phyloP scores from a whole-genome alignment of 2,329 filamentous ascomycete species.

The Arthrobotrys iridis region DNA sequence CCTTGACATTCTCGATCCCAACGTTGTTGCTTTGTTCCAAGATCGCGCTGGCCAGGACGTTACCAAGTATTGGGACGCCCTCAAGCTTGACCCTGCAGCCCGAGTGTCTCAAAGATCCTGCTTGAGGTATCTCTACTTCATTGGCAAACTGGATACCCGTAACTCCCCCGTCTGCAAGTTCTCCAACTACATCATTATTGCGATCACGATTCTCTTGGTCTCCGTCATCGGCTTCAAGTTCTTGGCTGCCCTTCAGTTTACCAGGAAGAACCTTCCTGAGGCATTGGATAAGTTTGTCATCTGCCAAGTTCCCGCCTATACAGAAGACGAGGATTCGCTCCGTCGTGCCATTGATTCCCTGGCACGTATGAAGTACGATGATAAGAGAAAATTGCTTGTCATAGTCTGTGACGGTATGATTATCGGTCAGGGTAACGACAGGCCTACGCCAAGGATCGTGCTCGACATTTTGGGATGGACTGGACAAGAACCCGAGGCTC shows the following conservation, averaged over 20 bases:
- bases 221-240: constrained; percentile 94
- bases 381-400: constrained; percentile 94
- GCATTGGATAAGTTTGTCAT: constrained; percentile 99
- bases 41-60: constrained; percentile 80
- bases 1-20: constrained; percentile 79
- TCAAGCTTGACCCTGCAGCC: constrained; percentile 69
- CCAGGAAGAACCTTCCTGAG: constrained; percentile 88
- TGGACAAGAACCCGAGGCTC: constrained; percentile 89
- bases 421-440: constrained; percentile 96
- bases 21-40: constrained; percentile 80
- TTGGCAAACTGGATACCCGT: constrained; percentile 90
- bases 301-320: constrained; percentile 96
- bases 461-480: constrained; percentile 97
- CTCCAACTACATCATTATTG: constrained; percentile 86
- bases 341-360: constrained; percentile 96
- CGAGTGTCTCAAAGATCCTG: constrained; percentile 80
- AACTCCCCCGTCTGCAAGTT: constrained; percentile 87
- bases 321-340: constrained; percentile 96
- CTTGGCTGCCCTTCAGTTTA: constrained; percentile 92
- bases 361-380: constrained; percentile 94
- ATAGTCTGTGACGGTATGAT: constrained; percentile 99
- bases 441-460: constrained; percentile 93
- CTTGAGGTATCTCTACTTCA: constrained; percentile 92
- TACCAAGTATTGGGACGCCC: constrained; percentile 80
- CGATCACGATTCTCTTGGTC: constrained; percentile 81